Base-by-base conservation (phyloP, 2,329 filamentous ascomycete species). In the Madurella mycetomatis region DNA sequence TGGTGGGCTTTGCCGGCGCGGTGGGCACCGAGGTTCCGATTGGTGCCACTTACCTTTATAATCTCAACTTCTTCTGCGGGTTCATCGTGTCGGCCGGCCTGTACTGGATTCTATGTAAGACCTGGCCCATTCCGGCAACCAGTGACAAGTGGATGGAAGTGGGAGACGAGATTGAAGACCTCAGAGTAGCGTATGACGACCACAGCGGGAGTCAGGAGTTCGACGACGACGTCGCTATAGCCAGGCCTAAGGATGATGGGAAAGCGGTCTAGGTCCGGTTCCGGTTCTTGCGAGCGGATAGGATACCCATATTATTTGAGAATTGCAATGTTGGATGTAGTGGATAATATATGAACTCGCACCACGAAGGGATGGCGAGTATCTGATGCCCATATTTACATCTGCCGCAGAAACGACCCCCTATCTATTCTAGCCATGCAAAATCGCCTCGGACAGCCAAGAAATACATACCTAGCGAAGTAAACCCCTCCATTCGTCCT, bases 11-110 rank as follows among this genome's bases (percentile, higher is more conserved):
- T 61, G 90, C 85, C 1, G 91, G 90, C 2, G 90, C 88, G 0
- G 81, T 96, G 25, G 90, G 90, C 1, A 68, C 65, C 16, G 60
- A 74, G 1, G 90, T 96, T 0, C 92, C 92, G 0, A 75, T 82
- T 5, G 91, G 87, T 1, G 92, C 92, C 2, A 83, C 80, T 1
- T 95, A 95, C 66, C 83, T 96, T 56, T 96, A 95, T 76, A 88
- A 91, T 61, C 66, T 96, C 63, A 96, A 96, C 71, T 96, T 92
- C 75, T 95, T 96, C 69, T 81, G 81, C 42, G 92, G 92, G 0
- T 92, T 95, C 67, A 76, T 90, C 45, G 80, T 95, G 11, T 81
- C 89, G 0, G 75, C 75, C 0, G 66, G 60, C 0, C 72, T 85
- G 8, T 96, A 96, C 72, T 95, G 82, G 73, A 51, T 69, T 0